Percentiles rank a stretch among this genome's conserved stretches.
Evolutionary conservation across 2,329 filamentous ascomycete genomes (phyloP).

Genomic region (Macroventuria anomochaeta): DNA sequence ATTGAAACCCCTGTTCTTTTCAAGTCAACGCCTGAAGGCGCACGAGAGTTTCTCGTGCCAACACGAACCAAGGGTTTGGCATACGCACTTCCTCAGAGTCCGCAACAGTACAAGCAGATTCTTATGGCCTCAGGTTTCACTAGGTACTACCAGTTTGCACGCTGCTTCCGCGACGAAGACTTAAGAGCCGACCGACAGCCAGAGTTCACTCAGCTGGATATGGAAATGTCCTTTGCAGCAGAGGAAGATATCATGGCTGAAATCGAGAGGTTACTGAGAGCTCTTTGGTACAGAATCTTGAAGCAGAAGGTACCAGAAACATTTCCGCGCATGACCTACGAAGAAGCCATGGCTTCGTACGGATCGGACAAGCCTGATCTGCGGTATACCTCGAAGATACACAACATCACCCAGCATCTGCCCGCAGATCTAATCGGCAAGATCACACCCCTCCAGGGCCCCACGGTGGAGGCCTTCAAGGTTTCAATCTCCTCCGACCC

Average conservation of each 20-base stretch:
- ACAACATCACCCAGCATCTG: conserved; percentile 67
- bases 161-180: conserved; percentile 95
- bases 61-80: conserved; percentile 77
- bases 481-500: conserved; percentile 64
- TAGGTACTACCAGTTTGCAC: conserved; percentile 90
- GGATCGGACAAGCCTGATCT: conserved; percentile 94
- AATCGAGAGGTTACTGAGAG: conserved; percentile 61
- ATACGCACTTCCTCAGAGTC: conserved; percentile 93
- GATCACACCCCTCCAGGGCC: conserved; percentile 72
- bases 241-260: conserved; percentile 72
- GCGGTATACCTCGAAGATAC: conserved; percentile 74
- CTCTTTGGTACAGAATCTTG: conserved; percentile 62
- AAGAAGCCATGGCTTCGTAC: conserved; percentile 77
- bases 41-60: conserved; percentile 91
- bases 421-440: conserved; percentile 72
- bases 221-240: conserved; percentile 88
- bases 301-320: conserved; percentile 50
- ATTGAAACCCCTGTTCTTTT: conserved; percentile 94
- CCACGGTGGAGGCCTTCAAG: conserved; percentile 77
- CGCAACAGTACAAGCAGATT: conserved; percentile 98
- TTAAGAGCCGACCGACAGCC: conserved; percentile 90
- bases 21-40: conserved; percentile 96
- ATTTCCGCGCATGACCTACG: conserved; percentile 72
- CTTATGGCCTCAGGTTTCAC: conserved; percentile 88
- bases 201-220: conserved; percentile 95